Evolutionary conservation across 1,139 yeast species (phyloP).

Genomic region (Geotrichum aggregatum): DNA sequence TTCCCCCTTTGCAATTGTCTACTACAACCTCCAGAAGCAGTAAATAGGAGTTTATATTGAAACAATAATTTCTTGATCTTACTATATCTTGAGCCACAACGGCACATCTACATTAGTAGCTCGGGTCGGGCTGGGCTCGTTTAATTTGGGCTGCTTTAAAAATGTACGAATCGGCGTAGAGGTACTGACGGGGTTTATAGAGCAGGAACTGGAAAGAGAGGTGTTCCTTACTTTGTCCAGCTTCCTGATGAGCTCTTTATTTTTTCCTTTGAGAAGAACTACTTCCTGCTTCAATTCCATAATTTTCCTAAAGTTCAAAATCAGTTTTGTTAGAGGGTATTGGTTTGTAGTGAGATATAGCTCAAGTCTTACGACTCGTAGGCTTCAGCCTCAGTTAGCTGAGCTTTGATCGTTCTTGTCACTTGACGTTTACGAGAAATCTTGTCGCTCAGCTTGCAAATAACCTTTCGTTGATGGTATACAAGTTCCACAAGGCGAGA

Average conservation of each 20-base stretch:
- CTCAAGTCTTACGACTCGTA: conserved; percentile 18
- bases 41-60: background rate
- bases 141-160: background rate
- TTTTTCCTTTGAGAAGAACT: too few relatives aligned
- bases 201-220: background rate
- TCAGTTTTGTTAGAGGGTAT: background rate
- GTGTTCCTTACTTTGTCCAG: background rate
- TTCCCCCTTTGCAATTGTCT: conserved; percentile 40
- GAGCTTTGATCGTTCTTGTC: conserved; percentile 14
- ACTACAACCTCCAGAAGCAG: conserved; percentile 40
- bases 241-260: background rate
- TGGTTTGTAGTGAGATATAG: background rate
- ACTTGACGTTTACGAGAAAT: conserved; percentile 16
- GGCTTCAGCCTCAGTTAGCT: conserved; percentile 16
- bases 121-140: background rate
- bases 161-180: background rate
- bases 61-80: background rate
- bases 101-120: background rate
- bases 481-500: conserved; percentile 16
- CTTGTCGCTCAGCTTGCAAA: conserved; percentile 16
- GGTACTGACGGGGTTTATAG: background rate
- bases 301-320: background rate
- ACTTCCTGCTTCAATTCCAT: background rate
- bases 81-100: conserved; percentile 3
- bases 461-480: conserved; percentile 17